Conservation (phyloP, 306 rosid genomes). For the Cicer yamashitae region DNA sequence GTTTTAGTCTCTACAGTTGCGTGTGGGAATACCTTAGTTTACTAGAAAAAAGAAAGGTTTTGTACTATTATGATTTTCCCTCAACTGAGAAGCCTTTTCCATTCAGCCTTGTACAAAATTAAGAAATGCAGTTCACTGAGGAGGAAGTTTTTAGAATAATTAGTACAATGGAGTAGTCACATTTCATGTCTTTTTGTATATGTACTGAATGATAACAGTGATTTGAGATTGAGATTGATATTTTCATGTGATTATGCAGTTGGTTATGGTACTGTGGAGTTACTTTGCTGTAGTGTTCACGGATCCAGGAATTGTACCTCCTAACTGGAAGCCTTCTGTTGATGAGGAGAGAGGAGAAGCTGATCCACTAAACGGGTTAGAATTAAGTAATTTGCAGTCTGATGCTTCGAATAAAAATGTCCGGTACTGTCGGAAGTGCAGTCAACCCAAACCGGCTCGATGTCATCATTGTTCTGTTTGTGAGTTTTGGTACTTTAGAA, state of each 20-base stretch:
- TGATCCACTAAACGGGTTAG: conserved; percentile 71
- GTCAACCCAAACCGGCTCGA: conserved; percentile 80
- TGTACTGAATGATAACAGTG: conserved; percentile 25
- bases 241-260: conserved; percentile 55
- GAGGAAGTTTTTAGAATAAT: too few relatives aligned
- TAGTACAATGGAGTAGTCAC: background rate
- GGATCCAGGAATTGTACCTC: conserved; percentile 89
- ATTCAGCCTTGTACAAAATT: background rate
- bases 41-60: background rate
- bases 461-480: conserved; percentile 98
- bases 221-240: conserved; percentile 34
- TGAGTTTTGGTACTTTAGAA: conserved; percentile 49
- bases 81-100: background rate
- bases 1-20: too few relatives aligned
- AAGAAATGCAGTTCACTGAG: too few relatives aligned
- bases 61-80: background rate
- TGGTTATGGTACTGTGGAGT: conserved; percentile 94
- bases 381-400: conserved; percentile 53
- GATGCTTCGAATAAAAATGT: conserved; percentile 60
- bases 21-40: too few relatives aligned
- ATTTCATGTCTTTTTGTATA: background rate
- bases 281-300: conserved; percentile 88
- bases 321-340: conserved; percentile 80
- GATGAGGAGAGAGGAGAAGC: conserved; percentile 95
- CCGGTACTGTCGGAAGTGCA: conserved; percentile 85